phyloP scores from a whole-genome alignment of 306 rosid genomes.

The Prunus campanulata region DNA sequence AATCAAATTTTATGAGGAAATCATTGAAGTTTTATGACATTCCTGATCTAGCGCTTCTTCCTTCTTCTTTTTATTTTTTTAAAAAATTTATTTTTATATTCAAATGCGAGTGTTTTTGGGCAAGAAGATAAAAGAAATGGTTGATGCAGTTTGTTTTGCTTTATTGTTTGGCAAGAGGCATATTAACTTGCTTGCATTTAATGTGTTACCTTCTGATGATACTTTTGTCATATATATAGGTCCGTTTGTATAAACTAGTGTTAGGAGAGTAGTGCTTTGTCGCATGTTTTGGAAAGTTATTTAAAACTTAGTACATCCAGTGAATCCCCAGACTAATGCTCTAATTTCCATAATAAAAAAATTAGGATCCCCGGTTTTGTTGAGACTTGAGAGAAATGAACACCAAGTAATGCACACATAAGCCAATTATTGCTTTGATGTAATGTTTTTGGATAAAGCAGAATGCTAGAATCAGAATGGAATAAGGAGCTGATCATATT shows the following conservation, averaged over 20 bases:
- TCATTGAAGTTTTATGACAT: background rate
- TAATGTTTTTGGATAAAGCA: background rate
- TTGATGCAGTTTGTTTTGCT: background rate
- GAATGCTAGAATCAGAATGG: background rate
- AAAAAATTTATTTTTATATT: background rate
- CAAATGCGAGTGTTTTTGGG: background rate
- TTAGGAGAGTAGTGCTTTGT: background rate
- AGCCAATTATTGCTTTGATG: background rate
- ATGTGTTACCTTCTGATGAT: background rate
- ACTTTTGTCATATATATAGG: background rate
- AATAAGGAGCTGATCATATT: background rate
- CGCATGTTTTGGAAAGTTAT: constrained; percentile 7
- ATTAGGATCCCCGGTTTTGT: background rate
- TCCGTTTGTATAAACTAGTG: background rate
- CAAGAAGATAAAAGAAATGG: background rate
- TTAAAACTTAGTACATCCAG: background rate
- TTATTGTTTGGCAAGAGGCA: background rate
- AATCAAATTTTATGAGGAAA: background rate
- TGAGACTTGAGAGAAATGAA: background rate
- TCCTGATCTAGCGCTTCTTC: background rate
- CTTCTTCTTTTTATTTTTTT: background rate
- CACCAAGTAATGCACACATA: background rate
- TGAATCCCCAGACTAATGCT: background rate
- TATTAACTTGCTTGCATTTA: background rate
- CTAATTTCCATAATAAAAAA: background rate